These are phyloP conservation scores for Blepharisma undulans DNA, from an alignment of 169 alveolate genomes.

Conservation along the genomic window DNA sequence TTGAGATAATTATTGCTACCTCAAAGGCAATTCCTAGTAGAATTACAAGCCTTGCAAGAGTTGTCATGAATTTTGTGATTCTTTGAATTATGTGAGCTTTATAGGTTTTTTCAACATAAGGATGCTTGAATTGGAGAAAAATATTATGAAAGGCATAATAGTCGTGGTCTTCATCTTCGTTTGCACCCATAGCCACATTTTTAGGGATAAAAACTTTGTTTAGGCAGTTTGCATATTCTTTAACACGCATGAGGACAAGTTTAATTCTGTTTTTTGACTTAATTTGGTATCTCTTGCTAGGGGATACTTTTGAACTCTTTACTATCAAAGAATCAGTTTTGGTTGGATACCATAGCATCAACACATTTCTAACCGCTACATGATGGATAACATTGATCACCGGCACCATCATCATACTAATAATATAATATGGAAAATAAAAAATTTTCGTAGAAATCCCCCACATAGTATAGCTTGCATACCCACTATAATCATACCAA, in stretches of 20 bases:
- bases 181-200: background rate
- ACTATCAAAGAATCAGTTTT: background rate
- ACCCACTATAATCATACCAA: background rate
- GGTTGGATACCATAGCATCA: conserved; percentile 13
- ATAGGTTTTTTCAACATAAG: conserved; percentile 5
- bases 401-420: conserved; percentile 41
- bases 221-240: background rate
- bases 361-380: background rate
- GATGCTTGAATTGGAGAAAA: background rate
- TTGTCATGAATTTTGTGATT: background rate
- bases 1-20: background rate
- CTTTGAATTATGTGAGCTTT: background rate
- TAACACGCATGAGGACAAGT: background rate
- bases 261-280: conserved; percentile 75
- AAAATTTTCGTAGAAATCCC: conserved; percentile 83
- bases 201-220: background rate
- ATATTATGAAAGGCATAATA: background rate
- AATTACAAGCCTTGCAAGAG: background rate
- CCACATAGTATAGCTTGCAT: background rate
- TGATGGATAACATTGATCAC: background rate
- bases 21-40: background rate
- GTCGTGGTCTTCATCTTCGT: background rate
- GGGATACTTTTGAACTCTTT: conserved; percentile 36
- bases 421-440: conserved; percentile 60
- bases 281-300: conserved; percentile 63